phyloP scores from a whole-genome alignment of 495 filamentous ascomycete species.

The Aspergillus bertholletiae region DNA sequence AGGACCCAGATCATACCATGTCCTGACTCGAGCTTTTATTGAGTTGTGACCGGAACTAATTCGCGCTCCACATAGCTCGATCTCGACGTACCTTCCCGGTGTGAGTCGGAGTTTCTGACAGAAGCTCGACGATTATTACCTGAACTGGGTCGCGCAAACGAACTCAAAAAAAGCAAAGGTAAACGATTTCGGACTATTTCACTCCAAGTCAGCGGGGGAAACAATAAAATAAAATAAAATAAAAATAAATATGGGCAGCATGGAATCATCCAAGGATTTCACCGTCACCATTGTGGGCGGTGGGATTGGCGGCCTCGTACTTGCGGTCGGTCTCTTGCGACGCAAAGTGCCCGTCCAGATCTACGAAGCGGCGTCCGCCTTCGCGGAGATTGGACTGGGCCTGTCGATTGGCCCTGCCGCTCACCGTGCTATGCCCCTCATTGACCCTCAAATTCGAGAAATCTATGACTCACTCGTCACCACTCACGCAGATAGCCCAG shows the following conservation, averaged over 20 bases:
- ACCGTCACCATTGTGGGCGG: conserved; percentile 21
- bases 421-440: conserved; percentile 15
- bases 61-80: background rate
- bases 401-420: conserved; percentile 21
- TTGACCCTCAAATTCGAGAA: conserved; percentile 20
- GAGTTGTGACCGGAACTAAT: background rate
- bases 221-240: background rate
- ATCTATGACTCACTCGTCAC: conserved; percentile 27
- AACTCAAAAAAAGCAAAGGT: too few species aligned
- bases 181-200: too few species aligned
- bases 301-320: conserved; percentile 25
- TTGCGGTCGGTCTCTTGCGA: conserved; percentile 26
- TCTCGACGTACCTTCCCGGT: background rate
- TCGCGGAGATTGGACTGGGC: conserved; percentile 40
- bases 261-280: background rate
- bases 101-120: too few species aligned
- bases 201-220: too few species aligned
- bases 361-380: conserved; percentile 44
- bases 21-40: background rate
- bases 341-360: conserved; percentile 37
- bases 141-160: too few species aligned
- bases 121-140: background rate
- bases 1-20: background rate
- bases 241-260: background rate
- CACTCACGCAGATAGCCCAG: conserved; percentile 21